Base-by-base conservation (phyloP, 148 eudicot genomes). In the Pouteria glomerata region DNA sequence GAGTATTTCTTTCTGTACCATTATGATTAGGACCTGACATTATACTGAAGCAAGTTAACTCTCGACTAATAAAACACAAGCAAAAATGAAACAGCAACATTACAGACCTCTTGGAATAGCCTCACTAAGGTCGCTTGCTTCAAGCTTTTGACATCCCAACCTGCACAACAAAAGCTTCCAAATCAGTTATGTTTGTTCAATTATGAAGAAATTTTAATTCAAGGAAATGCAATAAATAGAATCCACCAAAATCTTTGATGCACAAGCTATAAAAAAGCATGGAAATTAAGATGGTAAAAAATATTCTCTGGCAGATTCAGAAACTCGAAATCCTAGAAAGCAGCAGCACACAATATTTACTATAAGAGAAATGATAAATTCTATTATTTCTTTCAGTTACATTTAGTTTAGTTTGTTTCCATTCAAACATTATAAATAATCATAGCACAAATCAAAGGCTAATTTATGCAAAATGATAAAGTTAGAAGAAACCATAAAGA, bases 41-140 rank as follows among this genome's bases (percentile, higher is more conserved):
- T 35, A 74, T 44, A 82, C 34, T 21, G 60, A 48, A 67, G 4
- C 55, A 70, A 37, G 34, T 7, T 62, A 67, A 45, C 70, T 18
- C 27, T 63, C 16, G 42, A 53, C 33, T 0, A 21, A 19, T 56
- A 39, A 63, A 50, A 42, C 44, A 42, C 16, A 21, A 35, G 45
- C 29, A 35, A 64, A 53, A 45, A 8, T 63, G 21, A 39, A 27
- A 47, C 5, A 18, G 56, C 23, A 57, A 61, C 1, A 70, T 33
- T 21, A 70, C 39, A 29, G 21, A 86, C 90, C 89, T 85, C 72
- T 81, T 42, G 66, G 77, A 45, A 74, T 67, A 58, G 55, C 79
- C 60, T 79, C 82, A 68, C 48, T 44, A 30, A 64, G 77, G 42
- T 71, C 78, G 68, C 74, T 56, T 48, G 76, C 73, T 30, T 83